Base-by-base conservation (phyloP, 495 filamentous ascomycete genomes). In the Neurospora sp. region DNA sequence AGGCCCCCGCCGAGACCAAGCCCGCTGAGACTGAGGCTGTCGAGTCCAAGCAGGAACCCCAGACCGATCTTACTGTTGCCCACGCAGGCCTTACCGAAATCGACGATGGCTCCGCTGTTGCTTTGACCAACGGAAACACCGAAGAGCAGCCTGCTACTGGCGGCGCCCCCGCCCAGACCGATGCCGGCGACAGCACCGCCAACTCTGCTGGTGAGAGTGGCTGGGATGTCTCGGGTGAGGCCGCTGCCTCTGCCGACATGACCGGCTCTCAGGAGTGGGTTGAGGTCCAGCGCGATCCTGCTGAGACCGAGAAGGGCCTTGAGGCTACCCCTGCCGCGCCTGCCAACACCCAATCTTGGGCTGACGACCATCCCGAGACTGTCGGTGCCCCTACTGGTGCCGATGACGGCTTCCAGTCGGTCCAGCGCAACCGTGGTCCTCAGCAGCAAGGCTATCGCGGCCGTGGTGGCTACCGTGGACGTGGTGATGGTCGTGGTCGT, bases 21-120 rank as follows among this genome's bases (percentile, higher is more conserved):
- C 76, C 77, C 35, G 7, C 74, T 14, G 86, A 88, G 77, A 75
- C 83, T 2, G 74, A 78, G 38, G 72, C 78, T 18, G 77, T 78
- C n/a, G 74, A 86, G 16, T 82, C 86, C 40, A 82, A 84, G 73
- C 84, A 83, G 39, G 80, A 82, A 70, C 82, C 87, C 14, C 79
- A 83, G 41, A 89, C 91, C 44, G 94, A 98, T 78, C 92, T 91
- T 27, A 95, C 93, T 2, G 77, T 93, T 73, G 90, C 88, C 73
- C 88, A 95, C 78, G 94, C 93, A 40, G 89, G 89, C 54, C 83
- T 92, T 46, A 95, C 92, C 62, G 93, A 97, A 82, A 85, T 84
- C 62, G 82, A 86, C 10, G 80, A 82, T 69, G 79, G 80, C 20
- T 82, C 82, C 27, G 78, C 81, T 37, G 75, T 79, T 5, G 81